Conservation (phyloP, 1,284 basidiomycete species). For the Agroathelia rolfsii region DNA sequence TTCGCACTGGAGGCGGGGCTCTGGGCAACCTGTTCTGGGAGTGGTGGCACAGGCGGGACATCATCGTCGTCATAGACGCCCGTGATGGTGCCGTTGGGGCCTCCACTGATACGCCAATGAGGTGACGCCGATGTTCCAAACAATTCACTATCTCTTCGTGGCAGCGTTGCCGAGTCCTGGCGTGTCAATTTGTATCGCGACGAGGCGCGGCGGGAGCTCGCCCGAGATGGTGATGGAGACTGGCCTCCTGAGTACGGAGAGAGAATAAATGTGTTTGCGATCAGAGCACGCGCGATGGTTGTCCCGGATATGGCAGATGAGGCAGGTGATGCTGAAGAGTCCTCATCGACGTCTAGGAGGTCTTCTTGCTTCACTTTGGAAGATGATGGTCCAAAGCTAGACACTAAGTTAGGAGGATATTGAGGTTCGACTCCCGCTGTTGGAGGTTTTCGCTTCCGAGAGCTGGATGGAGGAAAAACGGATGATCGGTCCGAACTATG, state of each 20-base stretch:
- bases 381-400: constrained; percentile 29
- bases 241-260: no score
- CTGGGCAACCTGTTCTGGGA: constrained; percentile 10
- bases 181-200: constrained; percentile 45
- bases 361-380: not conserved
- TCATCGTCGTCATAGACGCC: constrained; percentile 13
- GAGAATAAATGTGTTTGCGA: constrained; percentile 50
- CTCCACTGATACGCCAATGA: constrained; percentile 19
- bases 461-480: constrained; percentile 1
- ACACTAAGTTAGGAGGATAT: not conserved
- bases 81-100: constrained; percentile 15
- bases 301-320: constrained; percentile 61
- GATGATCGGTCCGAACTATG: constrained; percentile 12
- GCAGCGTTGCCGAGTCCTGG: constrained; percentile 63
- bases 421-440: constrained; percentile 6
- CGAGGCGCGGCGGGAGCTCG: constrained; percentile 32
- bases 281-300: constrained; percentile 54
- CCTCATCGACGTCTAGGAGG: constrained; percentile 21
- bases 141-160: constrained; percentile 36
- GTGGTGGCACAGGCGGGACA: constrained; percentile 12
- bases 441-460: constrained; percentile 11
- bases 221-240: no score
- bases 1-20: no score
- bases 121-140: constrained; percentile 23
- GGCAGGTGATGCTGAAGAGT: constrained; percentile 22